Evolutionary conservation across 345 rosid genomes (phyloP).

Genomic region (Acer campestre): DNA sequence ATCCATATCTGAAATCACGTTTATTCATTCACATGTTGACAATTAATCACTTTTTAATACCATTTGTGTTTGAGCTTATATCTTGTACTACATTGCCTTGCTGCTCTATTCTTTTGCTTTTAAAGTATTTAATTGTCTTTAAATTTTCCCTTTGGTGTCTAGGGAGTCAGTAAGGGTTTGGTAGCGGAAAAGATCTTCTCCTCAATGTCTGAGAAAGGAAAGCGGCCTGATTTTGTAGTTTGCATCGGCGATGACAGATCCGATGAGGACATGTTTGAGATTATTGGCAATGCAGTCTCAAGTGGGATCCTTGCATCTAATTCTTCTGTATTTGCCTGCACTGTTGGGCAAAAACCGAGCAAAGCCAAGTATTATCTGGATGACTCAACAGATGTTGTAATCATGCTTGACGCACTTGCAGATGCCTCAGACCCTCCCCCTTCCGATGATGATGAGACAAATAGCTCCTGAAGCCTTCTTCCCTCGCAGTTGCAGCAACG

Average conservation of each 20-base stretch:
- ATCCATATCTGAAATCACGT: background rate
- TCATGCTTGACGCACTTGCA: constrained; percentile 62
- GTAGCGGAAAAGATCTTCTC: constrained; percentile 63
- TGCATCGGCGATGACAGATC: constrained; percentile 81
- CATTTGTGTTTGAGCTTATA: background rate
- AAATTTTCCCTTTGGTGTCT: constrained; percentile 19
- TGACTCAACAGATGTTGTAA: constrained; percentile 57
- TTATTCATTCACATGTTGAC: background rate
- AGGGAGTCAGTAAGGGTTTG: constrained; percentile 71
- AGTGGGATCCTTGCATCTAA: constrained; percentile 43
- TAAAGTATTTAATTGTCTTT: background rate
- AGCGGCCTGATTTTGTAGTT: constrained; percentile 60
- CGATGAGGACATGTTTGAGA: constrained; percentile 81
- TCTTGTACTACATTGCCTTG: background rate
- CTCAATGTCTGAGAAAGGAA: constrained; percentile 47
- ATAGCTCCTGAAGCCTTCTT: constrained; percentile 34
- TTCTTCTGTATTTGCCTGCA: constrained; percentile 73
- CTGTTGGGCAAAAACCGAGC: constrained; percentile 96
- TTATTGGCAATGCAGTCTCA: constrained; percentile 41
- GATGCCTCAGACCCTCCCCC: constrained; percentile 54
- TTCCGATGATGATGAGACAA: constrained; percentile 20
- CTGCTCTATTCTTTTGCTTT: background rate
- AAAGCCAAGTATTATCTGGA: constrained; percentile 92
- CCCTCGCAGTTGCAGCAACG: background rate
- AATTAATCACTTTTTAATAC: background rate